Evolutionary conservation across 177 flowering plant genomes (phyloP).

Genomic region (Vitis hybrid): DNA sequence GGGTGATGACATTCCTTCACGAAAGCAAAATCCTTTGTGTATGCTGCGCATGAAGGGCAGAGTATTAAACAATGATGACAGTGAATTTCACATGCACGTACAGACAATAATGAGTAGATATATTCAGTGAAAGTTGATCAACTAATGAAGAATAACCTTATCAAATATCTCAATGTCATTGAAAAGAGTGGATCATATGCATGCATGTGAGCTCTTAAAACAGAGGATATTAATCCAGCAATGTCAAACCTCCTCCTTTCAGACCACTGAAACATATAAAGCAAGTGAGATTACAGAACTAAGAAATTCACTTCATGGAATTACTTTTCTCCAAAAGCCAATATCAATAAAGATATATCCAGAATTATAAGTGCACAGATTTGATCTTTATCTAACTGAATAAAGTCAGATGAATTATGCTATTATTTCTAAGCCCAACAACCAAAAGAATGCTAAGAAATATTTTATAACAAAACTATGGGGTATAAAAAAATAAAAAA

Average conservation of each 20-base stretch:
- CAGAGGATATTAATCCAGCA: conserved; percentile 81
- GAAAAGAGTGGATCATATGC: conserved; percentile 95
- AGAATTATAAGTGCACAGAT: no score
- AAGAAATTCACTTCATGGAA: background rate
- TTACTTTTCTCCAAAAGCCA: no score
- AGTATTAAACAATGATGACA: conserved; percentile 7
- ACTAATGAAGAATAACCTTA: conserved; percentile 54
- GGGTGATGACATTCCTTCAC: conserved; percentile 84
- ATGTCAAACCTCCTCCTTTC: conserved; percentile 80
- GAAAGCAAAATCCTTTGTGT: conserved; percentile 86
- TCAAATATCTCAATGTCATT: conserved; percentile 93
- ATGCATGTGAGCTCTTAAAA: conserved; percentile 77
- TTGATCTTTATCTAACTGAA: no score
- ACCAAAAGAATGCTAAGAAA: no score
- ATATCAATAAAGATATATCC: no score
- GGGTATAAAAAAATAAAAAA: no score
- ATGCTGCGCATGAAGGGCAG: conserved; percentile 48
- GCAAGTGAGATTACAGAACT: background rate
- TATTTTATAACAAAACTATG: no score
- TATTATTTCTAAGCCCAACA: no score
- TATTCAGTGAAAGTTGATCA: background rate
- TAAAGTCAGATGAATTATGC: no score
- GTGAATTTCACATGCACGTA: background rate
- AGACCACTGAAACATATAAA: conserved; percentile 74
- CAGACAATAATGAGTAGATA: background rate